Evolutionary conservation across 257 asterid genomes (phyloP).

Genomic region (Forsythia viridissima): DNA sequence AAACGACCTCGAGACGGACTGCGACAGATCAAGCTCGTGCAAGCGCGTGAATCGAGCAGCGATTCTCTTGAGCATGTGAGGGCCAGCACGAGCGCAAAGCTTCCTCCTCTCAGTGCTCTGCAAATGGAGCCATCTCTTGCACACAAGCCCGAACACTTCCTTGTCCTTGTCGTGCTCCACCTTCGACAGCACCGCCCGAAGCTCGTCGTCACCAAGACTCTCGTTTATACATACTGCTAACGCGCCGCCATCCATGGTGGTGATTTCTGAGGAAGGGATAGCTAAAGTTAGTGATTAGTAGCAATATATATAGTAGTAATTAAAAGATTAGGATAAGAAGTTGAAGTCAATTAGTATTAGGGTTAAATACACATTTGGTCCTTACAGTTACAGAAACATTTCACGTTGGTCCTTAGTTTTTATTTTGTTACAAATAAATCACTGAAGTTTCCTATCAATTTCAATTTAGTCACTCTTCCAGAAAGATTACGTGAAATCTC

Average conservation of each 20-base stretch:
- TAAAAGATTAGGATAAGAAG: neutral
- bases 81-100: conserved; percentile 90
- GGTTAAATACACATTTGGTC: no score
- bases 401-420: no score
- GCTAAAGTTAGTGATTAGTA: no score
- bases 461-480: no score
- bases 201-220: conserved; percentile 78
- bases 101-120: conserved; percentile 83
- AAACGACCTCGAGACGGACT: conserved; percentile 82
- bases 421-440: no score
- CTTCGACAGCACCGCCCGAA: conserved; percentile 60
- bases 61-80: conserved; percentile 75
- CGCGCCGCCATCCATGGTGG: conserved; percentile 22
- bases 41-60: conserved; percentile 80
- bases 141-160: conserved; percentile 80
- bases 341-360: no score
- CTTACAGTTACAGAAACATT: no score
- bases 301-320: neutral
- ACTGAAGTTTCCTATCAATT: no score
- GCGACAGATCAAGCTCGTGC: conserved; percentile 78
- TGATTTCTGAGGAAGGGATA: no score
- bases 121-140: conserved; percentile 87
- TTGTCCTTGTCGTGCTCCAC: conserved; percentile 62
- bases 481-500: no score
- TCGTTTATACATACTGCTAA: conserved; percentile 46